These are phyloP conservation scores for Gleditsia sinensis DNA, from an alignment of 306 rosid species.

Conservation along the genomic window DNA sequence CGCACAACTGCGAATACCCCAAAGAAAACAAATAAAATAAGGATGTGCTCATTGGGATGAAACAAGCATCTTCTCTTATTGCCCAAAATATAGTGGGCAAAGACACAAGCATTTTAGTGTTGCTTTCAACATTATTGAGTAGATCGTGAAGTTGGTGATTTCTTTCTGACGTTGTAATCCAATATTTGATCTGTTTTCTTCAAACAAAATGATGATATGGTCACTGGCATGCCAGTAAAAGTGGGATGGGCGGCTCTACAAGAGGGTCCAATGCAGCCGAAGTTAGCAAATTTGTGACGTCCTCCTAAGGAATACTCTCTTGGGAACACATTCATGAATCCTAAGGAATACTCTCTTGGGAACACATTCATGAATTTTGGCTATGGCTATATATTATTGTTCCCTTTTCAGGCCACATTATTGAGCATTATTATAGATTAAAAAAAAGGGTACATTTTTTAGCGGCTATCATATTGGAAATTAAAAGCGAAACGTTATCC, in stretches of 20 bases:
- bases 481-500: slow-evolving; percentile 1
- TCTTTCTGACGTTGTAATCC: slow-evolving; percentile 22
- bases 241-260: slow-evolving; percentile 29
- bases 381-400: not conserved
- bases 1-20: slow-evolving; percentile 40
- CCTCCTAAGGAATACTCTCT: not conserved
- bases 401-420: not conserved
- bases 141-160: slow-evolving; percentile 32
- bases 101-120: slow-evolving; percentile 13
- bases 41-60: not conserved
- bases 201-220: slow-evolving; percentile 26
- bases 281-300: not conserved
- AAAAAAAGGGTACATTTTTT: not conserved
- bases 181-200: no score
- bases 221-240: slow-evolving; percentile 31
- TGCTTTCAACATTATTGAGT: slow-evolving; percentile 25
- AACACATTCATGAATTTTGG: no score
- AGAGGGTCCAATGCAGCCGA: slow-evolving; percentile 27
- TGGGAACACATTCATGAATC: not conserved
- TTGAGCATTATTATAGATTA: slow-evolving; percentile 1
- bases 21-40: not conserved
- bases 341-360: no score
- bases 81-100: slow-evolving; percentile 18
- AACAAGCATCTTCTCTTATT: slow-evolving; percentile 5
- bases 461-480: not conserved